Base-by-base conservation (phyloP, 106 monocot species). In the Platanthera guangdongensis region DNA sequence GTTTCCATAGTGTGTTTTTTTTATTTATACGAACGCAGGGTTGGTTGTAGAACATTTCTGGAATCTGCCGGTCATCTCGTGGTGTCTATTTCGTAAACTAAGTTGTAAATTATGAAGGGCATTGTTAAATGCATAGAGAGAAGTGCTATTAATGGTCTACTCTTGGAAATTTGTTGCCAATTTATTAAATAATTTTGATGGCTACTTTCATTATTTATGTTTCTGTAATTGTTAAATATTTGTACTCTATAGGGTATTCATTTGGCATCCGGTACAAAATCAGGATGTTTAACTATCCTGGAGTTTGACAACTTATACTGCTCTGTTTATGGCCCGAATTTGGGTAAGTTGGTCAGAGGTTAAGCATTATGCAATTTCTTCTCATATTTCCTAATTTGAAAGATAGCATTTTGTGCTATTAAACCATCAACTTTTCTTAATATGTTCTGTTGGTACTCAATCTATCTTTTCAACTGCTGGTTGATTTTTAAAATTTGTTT, bases 261-360 rank as follows among this genome's bases (percentile, higher is more conserved):
- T 85, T 72, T 96, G 81, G 93, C 95, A 74, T 88, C 92, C 48
- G 92, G 89, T 9, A 93, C 93, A 81, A 84, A 80, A 78, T 87
- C 92, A 9, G 95, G 95, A 9, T 96, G 95, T 79, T 81, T 96
- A 72, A 88, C 90, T 46, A 88, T 96, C 73, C 88, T 93, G 78
- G 92, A 96, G 76, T 96, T 96, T 83, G 95, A 96, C 77, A 81
- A 81, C 11, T 68, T 96, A 15, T 93, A 89, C 74, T 89, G 84
- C 74, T 72, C 80, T 51, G 78, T 19, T 28, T 81, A 92, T 75
- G 89, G 85, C 64, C 89, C 91, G 51, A 76, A 74, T 45, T 74
- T 83, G 62, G 57, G 83, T 86, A 85, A 90, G 87, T 78, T 78
- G 75, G 22, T 51, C 47, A 25, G 25, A 15, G 47, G 21, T 72